Conservation (phyloP, 352 stramenopile genomes). For the Globisporangium orthogonon region DNA sequence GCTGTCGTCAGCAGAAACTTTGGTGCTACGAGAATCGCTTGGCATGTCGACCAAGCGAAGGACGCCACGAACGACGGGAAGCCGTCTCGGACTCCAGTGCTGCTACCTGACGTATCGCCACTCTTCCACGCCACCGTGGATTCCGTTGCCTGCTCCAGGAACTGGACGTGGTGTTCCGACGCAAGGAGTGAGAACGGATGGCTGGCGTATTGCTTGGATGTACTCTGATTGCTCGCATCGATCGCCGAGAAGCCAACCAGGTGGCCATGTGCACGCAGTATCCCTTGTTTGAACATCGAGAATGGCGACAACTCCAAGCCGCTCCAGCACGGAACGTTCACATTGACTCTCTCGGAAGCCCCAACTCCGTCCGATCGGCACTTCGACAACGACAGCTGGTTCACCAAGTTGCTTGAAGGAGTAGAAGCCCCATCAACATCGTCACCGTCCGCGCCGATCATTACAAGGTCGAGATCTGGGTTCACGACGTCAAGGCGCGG, state of each 20-base stretch:
- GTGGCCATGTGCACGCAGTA: neutral
- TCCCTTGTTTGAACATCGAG: neutral
- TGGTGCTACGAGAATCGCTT: slow-evolving; percentile 25
- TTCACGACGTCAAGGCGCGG: slow-evolving; percentile 3
- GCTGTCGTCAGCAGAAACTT: slow-evolving; percentile 29
- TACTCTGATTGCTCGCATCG: neutral
- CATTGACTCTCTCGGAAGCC: neutral
- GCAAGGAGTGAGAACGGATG: slow-evolving; percentile 1
- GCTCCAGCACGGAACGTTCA: neutral
- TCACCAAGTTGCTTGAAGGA: neutral
- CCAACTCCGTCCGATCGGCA: neutral
- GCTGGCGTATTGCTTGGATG: neutral
- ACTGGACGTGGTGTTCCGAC: neutral
- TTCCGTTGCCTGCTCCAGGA: neutral
- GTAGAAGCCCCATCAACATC: neutral
- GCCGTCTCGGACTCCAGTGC: neutral
- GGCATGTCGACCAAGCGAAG: slow-evolving; percentile 10
- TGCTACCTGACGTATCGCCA: neutral
- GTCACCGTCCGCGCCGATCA: neutral
- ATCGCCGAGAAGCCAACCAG: slow-evolving; percentile 4
- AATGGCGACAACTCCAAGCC: neutral
- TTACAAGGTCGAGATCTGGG: neutral
- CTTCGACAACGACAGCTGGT: neutral
- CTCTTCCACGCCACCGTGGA: neutral
- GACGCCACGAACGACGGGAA: slow-evolving; percentile 8